phyloP scores from a whole-genome alignment of 306 rosid genomes.

The Vicia villosa region DNA sequence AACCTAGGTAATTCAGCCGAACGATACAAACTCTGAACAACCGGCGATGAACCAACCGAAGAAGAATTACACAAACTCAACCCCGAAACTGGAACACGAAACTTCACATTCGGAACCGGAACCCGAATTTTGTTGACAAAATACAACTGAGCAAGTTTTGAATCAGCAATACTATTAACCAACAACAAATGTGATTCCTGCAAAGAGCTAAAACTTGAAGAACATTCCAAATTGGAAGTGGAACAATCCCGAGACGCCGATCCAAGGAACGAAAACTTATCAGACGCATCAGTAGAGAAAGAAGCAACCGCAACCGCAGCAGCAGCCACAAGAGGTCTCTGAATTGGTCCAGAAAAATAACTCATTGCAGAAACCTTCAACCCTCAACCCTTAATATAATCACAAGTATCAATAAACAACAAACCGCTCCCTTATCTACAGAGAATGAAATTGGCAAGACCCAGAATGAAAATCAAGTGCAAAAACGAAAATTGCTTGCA shows the following conservation, averaged over 20 bases:
- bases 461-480: conserved; percentile 11
- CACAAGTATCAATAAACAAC: background rate
- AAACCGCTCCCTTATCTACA: background rate
- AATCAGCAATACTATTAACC: conserved; percentile 59
- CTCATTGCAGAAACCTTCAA: conserved; percentile 52
- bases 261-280: conserved; percentile 55
- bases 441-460: background rate
- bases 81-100: conserved; percentile 48
- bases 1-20: conserved; percentile 64
- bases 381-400: background rate
- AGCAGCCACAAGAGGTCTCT: conserved; percentile 86
- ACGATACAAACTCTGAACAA: conserved; percentile 53
- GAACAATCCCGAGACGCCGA: conserved; percentile 45
- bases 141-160: conserved; percentile 61
- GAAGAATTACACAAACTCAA: conserved; percentile 43
- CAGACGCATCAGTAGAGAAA: conserved; percentile 65
- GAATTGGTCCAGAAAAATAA: conserved; percentile 78
- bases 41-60: conserved; percentile 53
- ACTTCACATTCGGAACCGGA: conserved; percentile 60
- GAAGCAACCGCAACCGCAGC: conserved; percentile 81
- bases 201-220: conserved; percentile 31
- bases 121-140: conserved; percentile 58
- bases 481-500: background rate
- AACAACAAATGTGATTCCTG: conserved; percentile 45
- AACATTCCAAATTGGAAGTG: conserved; percentile 40